These are phyloP conservation scores for Papiliotrema fonsecae DNA, from an alignment of 1,284 basidiomycete species.

Conservation along the genomic window DNA sequence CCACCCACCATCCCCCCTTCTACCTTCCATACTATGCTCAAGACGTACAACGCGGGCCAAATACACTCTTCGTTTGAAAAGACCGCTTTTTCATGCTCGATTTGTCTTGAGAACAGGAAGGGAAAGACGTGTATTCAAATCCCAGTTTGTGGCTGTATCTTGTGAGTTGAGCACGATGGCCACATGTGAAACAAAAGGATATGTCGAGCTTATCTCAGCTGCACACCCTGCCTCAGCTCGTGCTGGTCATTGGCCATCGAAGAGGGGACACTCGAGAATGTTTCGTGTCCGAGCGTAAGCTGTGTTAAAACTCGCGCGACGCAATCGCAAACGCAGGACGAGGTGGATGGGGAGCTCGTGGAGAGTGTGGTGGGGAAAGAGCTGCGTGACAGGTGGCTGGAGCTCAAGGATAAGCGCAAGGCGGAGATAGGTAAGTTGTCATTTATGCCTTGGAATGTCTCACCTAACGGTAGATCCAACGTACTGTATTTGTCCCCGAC, in stretches of 20 bases:
- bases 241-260: constrained; percentile 45
- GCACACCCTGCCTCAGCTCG: constrained; percentile 35
- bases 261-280: constrained; percentile 42
- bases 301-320: constrained; percentile 39
- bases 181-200: too few relatives aligned
- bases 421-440: constrained; percentile 40
- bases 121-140: constrained; percentile 38
- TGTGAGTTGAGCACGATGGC: constrained; percentile 23
- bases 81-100: constrained; percentile 41
- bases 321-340: constrained; percentile 5
- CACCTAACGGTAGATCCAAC: constrained; percentile 38
- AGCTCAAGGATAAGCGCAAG: constrained; percentile 32
- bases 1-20: constrained; percentile 22
- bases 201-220: constrained; percentile 18
- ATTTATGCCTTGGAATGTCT: too few relatives aligned
- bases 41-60: constrained; percentile 28
- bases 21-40: constrained; percentile 31
- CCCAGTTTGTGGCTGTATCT: constrained; percentile 39
- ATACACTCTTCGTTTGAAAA: constrained; percentile 32
- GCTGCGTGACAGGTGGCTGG: constrained; percentile 29
- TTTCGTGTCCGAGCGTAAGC: constrained; percentile 40
- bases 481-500: constrained; percentile 42
- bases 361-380: constrained; percentile 48
- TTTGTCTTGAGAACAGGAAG: constrained; percentile 45
- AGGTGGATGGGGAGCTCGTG: constrained; percentile 63